Base-by-base conservation (phyloP, 768 basidiomycete genomes). In the Mycena indigotica region DNA sequence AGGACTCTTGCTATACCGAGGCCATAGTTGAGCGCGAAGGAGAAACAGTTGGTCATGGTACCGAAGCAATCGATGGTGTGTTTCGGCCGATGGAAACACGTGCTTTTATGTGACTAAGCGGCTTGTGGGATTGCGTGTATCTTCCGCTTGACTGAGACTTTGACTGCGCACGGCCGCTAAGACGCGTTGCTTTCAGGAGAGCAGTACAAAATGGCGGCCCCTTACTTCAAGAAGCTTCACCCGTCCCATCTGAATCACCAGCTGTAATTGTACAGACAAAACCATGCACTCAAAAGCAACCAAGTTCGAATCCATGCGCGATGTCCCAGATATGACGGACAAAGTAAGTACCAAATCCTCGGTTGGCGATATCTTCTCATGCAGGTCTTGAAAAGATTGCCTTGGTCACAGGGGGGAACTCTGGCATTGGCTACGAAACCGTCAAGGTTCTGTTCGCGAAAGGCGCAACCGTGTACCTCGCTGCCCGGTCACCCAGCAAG, bases 261-360 rank as follows among this genome's bases (percentile, higher is more conserved):
- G n/a, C n/a, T n/a, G n/a, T n/a, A n/a, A n/a, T n/a, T n/a, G n/a
- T 38, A 10, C 35, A 10, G 35, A n/a, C 21, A 44, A 13, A 8
- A 19, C 8, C 41, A 44, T 44, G 41, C 41, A 23, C 41, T 44
- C 41, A 13, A 15, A 23, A 17, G 32, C 32, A 15, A 21, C 17
- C 28, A 58, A 49, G 40, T 58, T 53, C 25, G 40, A 48, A 21
- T 44, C 57, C 3, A 41, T 25, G 21, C 58, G 58, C 28, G 71
- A 74, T 29, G 50, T 74, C 2, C 72, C 73, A 13, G 71, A 73
- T 53, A 64, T 73, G 57, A 54, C 66, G 6, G 70, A 67, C 13
- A 75, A 70, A 57, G 73, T 72, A n/a, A 56, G 65, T 45, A 8
- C 57, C 72, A 23, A 61, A 72, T 52, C 8, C 21, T 26, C 25